Evolutionary conservation across 2,329 filamentous ascomycete genomes (phyloP).

Genomic region (Aspergillus aculeatus): DNA sequence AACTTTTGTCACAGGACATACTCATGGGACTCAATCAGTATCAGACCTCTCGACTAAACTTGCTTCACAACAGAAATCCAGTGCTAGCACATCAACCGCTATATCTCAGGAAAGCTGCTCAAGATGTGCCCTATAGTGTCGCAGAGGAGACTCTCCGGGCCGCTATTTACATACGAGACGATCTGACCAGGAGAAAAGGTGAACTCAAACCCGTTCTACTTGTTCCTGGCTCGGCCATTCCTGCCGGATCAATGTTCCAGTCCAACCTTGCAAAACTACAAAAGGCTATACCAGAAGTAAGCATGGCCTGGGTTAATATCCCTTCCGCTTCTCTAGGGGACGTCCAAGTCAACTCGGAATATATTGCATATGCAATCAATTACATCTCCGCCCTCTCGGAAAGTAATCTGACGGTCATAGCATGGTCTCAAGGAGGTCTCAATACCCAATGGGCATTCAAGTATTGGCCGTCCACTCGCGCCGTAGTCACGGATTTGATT

Average conservation of each 20-base stretch:
- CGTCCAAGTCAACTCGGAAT: slow-evolving; percentile 54
- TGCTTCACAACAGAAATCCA: slow-evolving; percentile 16
- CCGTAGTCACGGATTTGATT: slow-evolving; percentile 51
- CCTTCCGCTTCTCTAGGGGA: slow-evolving; percentile 50
- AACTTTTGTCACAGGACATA: slow-evolving; percentile 17
- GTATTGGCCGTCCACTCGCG: slow-evolving; percentile 55
- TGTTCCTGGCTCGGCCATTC: slow-evolving; percentile 54
- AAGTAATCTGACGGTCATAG: slow-evolving; percentile 47
- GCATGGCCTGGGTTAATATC: slow-evolving; percentile 58
- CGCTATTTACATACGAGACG: slow-evolving; percentile 54
- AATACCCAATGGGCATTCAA: slow-evolving; percentile 59
- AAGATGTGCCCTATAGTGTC: slow-evolving; percentile 52
- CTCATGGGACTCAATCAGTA: slow-evolving; percentile 18
- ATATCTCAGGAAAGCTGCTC: slow-evolving; percentile 22
- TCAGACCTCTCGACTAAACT: slow-evolving; percentile 16
- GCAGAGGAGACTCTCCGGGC: slow-evolving; percentile 48
- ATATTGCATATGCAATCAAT: slow-evolving; percentile 59
- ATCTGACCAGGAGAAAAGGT: slow-evolving; percentile 47
- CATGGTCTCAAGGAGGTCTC: slow-evolving; percentile 57
- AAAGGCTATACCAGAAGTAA: slow-evolving; percentile 41
- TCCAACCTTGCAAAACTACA: slow-evolving; percentile 54
- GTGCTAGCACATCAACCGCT: slow-evolving; percentile 1
- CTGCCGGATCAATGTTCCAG: slow-evolving; percentile 47
- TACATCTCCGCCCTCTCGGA: slow-evolving; percentile 49
- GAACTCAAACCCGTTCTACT: slow-evolving; percentile 51